These are phyloP conservation scores for Ustilago hordei DNA, from an alignment of 1,284 basidiomycete genomes.

Conservation along the genomic window DNA sequence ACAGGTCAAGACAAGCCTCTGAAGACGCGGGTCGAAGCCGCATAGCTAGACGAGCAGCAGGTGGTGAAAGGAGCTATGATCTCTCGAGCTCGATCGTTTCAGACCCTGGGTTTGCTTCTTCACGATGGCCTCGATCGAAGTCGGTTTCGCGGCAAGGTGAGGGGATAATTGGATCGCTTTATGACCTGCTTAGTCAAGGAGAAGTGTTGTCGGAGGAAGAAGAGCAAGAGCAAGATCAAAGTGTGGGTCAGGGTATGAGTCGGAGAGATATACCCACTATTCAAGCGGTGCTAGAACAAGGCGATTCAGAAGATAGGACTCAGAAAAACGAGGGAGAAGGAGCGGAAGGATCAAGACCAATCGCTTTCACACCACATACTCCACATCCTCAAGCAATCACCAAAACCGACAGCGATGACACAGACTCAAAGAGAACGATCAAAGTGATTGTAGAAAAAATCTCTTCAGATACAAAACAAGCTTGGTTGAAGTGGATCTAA, in stretches of 20 bases:
- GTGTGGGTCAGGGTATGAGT: neutral
- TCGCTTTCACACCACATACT: conserved; percentile 29
- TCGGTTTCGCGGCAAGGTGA: conserved; percentile 21
- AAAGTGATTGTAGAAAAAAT: conserved; percentile 49
- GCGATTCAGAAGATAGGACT: neutral
- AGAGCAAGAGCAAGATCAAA: conserved; percentile 16
- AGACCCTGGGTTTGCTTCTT: conserved; percentile 30
- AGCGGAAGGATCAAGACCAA: neutral
- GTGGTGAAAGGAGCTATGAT: conserved; percentile 8
- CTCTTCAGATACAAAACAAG: conserved; percentile 44
- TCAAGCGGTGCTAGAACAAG: conserved; percentile 21
- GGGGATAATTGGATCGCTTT: conserved; percentile 25
- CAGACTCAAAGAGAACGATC: conserved; percentile 14
- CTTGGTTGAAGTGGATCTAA: conserved; percentile 55
- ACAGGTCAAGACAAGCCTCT: neutral
- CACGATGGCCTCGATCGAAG: conserved; percentile 23
- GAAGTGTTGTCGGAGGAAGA: conserved; percentile 48
- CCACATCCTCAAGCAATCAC: conserved; percentile 22
- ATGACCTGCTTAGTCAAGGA: conserved; percentile 33
- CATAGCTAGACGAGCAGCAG: neutral
- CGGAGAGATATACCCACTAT: conserved; percentile 21
- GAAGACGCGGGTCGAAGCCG: conserved; percentile 6
- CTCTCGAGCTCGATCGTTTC: conserved; percentile 47
- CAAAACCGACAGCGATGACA: neutral
- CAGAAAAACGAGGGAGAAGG: neutral